Base-by-base conservation (phyloP, 2,329 filamentous ascomycete species). In the Colletotrichum brevisporum region DNA sequence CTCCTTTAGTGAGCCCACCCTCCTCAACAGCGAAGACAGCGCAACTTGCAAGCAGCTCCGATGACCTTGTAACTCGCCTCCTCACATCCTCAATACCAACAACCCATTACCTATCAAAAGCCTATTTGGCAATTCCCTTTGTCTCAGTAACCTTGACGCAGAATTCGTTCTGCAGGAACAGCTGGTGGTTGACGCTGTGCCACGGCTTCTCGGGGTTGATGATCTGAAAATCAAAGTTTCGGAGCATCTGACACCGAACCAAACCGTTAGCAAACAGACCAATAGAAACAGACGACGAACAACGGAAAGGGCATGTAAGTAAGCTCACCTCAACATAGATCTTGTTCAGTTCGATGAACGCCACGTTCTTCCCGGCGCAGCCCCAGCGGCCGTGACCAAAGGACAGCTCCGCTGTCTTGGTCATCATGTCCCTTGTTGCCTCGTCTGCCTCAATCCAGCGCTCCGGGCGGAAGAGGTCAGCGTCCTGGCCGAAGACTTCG, bases 391-490 rank as follows among this genome's bases (percentile, higher is more conserved):
- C 81, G 24, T 76, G 73, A 1, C 80, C 79, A 70, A 83, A 84
- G 4, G 80, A 73, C 9, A 80, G 67, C 39, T 82, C 81, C 15
- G 48, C 77, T 53, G 5, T 77, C 71, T 51, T 61, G 21, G 39
- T 71, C 73, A 74, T 77, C 75, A 53, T 50, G 6, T 70, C 67
- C 21, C 31, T 53, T 5, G 47, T 15, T 8, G 39, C 75, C 3
- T 75, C 75, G 5, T 75, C 73, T 15, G 74, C 78, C 66, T 83
- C 77, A 15, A 87, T 70, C 83, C 85, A 88, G 43, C 86, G 78
- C 53, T 85, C 85, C 1, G 86, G 86, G 16, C 80, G 77, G 73
- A 83, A 88, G 0, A 80, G 64, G 31, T 80, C 75, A 2, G 81
- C 79, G 66, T 85, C 82, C 1, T 74, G 68, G 6, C 83, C 82